Evolutionary conservation across 257 asterid species (phyloP).

Genomic region (Cinchona pubescens): DNA sequence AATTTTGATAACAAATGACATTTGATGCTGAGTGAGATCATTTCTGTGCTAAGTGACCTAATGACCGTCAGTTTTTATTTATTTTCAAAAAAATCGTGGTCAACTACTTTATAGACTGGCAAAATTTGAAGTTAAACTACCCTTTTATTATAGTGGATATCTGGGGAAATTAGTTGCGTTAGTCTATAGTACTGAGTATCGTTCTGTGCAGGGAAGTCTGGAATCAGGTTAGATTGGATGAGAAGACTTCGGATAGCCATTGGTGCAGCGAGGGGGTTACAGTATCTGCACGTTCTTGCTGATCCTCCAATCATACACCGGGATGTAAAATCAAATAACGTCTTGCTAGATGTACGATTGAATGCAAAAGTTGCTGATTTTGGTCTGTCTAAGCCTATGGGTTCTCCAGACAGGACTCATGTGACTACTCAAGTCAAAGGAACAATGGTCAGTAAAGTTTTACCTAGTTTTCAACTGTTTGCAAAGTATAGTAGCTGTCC

Average conservation of each 20-base stretch:
- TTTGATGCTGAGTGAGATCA: neutral
- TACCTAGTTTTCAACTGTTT: neutral
- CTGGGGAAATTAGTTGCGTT: neutral
- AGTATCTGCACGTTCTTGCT: constrained; percentile 84
- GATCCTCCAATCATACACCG: constrained; percentile 92
- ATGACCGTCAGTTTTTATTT: neutral
- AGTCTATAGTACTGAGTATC: neutral
- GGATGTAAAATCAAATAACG: constrained; percentile 77
- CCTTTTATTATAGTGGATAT: no score
- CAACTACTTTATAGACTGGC: neutral
- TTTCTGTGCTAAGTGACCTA: neutral
- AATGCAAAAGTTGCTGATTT: constrained; percentile 94
- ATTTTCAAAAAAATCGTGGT: neutral
- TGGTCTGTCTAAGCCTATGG: constrained; percentile 77
- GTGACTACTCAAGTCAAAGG: constrained; percentile 97
- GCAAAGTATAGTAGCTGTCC: neutral
- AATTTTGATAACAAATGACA: neutral
- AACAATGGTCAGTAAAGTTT: constrained; percentile 65
- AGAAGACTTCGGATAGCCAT: constrained; percentile 72
- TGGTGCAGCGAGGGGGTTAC: constrained; percentile 86
- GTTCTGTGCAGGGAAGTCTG: constrained; percentile 52
- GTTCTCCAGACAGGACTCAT: constrained; percentile 59
- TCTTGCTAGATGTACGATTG: constrained; percentile 67
- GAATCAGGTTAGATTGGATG: constrained; percentile 84
- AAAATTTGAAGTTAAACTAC: neutral